Conservation (phyloP, 2,329 filamentous ascomycete genomes). For the Xylogone sp. region DNA sequence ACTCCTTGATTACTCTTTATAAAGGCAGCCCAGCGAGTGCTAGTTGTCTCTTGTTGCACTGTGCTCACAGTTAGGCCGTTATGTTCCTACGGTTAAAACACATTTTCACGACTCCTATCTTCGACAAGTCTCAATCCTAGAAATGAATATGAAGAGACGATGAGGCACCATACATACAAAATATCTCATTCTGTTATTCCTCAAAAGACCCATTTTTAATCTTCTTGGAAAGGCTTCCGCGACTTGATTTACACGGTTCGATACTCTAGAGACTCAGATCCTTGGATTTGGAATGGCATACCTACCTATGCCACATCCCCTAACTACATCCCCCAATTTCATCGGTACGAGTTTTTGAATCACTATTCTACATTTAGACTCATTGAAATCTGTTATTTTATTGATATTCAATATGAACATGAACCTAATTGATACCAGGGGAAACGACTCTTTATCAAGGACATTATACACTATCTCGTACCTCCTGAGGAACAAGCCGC, state of each 20-base stretch:
- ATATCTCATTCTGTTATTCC: too few relatives aligned
- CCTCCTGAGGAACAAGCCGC: slow-evolving; percentile 67
- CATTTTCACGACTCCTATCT: too few relatives aligned
- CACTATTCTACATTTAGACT: not conserved
- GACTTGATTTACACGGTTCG: not conserved
- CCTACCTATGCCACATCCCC: not conserved
- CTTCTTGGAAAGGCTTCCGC: too few relatives aligned
- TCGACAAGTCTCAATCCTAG: too few relatives aligned
- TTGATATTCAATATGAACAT: not conserved
- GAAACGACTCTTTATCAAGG: slow-evolving; percentile 96
- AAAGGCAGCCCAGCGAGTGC: not conserved
- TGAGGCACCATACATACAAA: too few relatives aligned
- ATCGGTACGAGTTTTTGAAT: not conserved
- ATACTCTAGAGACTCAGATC: not conserved
- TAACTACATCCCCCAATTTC: not conserved
- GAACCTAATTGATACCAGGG: slow-evolving; percentile 55
- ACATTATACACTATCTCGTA: slow-evolving; percentile 90
- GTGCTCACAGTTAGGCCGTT: too few relatives aligned
- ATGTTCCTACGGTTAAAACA: too few relatives aligned
- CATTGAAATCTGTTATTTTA: not conserved
- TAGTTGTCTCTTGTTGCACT: too few relatives aligned
- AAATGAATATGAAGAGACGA: too few relatives aligned
- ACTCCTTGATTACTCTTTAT: not conserved
- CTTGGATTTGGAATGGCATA: not conserved
- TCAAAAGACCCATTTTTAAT: too few relatives aligned